These are phyloP conservation scores for Pittosporum tobira DNA, from an alignment of 129 eudicot genomes.

Conservation along the genomic window DNA sequence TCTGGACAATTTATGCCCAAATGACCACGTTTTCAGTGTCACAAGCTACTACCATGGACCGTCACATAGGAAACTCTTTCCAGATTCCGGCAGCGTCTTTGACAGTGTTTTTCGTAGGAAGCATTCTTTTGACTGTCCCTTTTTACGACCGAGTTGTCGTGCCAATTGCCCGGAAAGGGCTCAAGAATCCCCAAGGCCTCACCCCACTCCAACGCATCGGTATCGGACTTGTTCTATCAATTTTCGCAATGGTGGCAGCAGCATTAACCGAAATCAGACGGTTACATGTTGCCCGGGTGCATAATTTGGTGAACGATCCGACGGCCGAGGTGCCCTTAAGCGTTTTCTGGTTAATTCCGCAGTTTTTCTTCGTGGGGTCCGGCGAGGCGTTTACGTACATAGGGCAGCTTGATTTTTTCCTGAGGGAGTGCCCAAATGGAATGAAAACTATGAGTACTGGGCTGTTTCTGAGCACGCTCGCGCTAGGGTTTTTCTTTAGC, in stretches of 20 bases:
- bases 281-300: slow-evolving; percentile 23
- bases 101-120: slow-evolving; percentile 60
- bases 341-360: slow-evolving; percentile 73
- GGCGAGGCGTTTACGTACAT: slow-evolving; percentile 89
- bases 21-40: slow-evolving; percentile 85
- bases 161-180: slow-evolving; percentile 30
- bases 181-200: slow-evolving; percentile 61
- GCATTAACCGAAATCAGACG: slow-evolving; percentile 57
- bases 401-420: slow-evolving; percentile 81
- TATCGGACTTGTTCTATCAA: slow-evolving; percentile 43
- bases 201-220: slow-evolving; percentile 74
- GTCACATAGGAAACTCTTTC: slow-evolving; percentile 55
- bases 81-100: slow-evolving; percentile 74
- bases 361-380: slow-evolving; percentile 67
- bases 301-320: slow-evolving; percentile 32
- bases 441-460: slow-evolving; percentile 90
- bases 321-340: slow-evolving; percentile 33
- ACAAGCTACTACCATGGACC: slow-evolving; percentile 82
- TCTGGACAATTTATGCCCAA: slow-evolving; percentile 84
- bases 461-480: slow-evolving; percentile 60
- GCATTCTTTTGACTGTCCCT: slow-evolving; percentile 64
- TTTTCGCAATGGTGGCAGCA: slow-evolving; percentile 61
- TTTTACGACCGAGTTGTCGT: slow-evolving; percentile 52
- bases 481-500: slow-evolving; percentile 70
- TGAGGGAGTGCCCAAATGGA: slow-evolving; percentile 80